Evolutionary conservation across 768 basidiomycete species (phyloP).

Genomic region (Baorangia bicolor): DNA sequence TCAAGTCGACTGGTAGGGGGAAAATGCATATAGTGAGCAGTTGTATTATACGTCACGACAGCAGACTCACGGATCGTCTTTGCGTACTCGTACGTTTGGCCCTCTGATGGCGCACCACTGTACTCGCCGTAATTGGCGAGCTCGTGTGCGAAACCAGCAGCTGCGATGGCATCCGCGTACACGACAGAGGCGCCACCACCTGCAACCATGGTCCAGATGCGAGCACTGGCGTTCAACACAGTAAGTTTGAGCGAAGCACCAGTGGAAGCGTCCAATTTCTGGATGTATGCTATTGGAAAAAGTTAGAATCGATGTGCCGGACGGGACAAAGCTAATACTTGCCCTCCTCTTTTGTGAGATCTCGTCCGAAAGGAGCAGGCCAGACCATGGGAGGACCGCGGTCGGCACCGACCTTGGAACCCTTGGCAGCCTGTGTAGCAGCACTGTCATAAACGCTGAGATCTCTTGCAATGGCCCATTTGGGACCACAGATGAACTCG

Average conservation of each 20-base stretch:
- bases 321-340: neutral
- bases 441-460: constrained; percentile 66
- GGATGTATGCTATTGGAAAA: constrained; percentile 74
- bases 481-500: constrained; percentile 95
- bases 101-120: constrained; percentile 96
- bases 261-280: constrained; percentile 95
- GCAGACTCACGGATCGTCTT: constrained; percentile 87
- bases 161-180: constrained; percentile 77
- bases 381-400: constrained; percentile 97
- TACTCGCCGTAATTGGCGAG: constrained; percentile 99
- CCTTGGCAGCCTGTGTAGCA: constrained; percentile 34
- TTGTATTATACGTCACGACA: neutral
- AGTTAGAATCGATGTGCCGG: neutral
- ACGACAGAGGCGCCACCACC: constrained; percentile 86
- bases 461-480: constrained; percentile 98
- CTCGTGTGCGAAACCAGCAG: constrained; percentile 94
- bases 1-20: constrained; percentile 70
- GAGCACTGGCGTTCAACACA: constrained; percentile 90
- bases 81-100: constrained; percentile 98
- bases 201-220: constrained; percentile 99
- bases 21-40: neutral
- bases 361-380: constrained; percentile 95
- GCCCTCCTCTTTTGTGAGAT: constrained; percentile 92
- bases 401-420: constrained; percentile 69
- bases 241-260: constrained; percentile 98